Evolutionary conservation across 768 basidiomycete genomes (phyloP).

Genomic region (Boletus reticuloceps): DNA sequence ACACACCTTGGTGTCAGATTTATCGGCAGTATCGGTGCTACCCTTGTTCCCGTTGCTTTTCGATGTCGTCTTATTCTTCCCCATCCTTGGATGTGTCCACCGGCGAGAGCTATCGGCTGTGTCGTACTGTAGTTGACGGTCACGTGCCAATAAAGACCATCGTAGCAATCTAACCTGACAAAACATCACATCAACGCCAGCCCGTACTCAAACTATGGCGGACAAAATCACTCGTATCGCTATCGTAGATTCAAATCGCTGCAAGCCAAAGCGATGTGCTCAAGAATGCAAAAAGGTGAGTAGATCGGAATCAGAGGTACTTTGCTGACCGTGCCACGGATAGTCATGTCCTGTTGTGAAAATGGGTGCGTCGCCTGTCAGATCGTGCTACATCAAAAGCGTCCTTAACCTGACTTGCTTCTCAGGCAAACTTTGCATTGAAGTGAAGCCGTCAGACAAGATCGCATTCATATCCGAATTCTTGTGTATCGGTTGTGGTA

Average conservation of each 20-base stretch:
- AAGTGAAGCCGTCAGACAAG: slow-evolving; percentile 94
- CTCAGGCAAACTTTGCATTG: slow-evolving; percentile 94
- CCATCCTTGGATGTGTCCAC: slow-evolving; percentile 13
- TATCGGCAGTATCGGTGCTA: slow-evolving; percentile 12
- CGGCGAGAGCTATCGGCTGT: not conserved
- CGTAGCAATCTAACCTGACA: too few relatives aligned
- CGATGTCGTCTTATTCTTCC: slow-evolving; percentile 28
- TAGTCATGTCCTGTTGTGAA: slow-evolving; percentile 95
- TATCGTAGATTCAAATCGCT: slow-evolving; percentile 87
- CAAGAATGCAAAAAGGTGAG: slow-evolving; percentile 96
- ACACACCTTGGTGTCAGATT: slow-evolving; percentile 25
- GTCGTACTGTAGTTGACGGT: slow-evolving; percentile 3
- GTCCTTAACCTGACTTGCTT: not conserved
- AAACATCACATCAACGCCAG: slow-evolving; percentile 3
- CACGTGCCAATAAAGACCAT: slow-evolving; percentile 12
- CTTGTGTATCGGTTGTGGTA: slow-evolving; percentile 99
- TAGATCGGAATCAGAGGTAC: slow-evolving; percentile 3
- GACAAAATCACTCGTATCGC: slow-evolving; percentile 99
- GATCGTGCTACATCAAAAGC: not conserved
- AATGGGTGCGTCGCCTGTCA: slow-evolving; percentile 65
- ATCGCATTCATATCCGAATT: slow-evolving; percentile 99
- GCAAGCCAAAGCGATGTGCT: slow-evolving; percentile 95
- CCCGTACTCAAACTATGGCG: slow-evolving; percentile 48
- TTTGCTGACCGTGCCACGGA: slow-evolving; percentile 9
- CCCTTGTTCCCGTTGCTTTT: slow-evolving; percentile 20